A percentile compares a stretch with the other conserved stretches of the same genome.
Evolutionary conservation across 257 asterid species (phyloP).

Genomic region (Solanum pinnatisectum): DNA sequence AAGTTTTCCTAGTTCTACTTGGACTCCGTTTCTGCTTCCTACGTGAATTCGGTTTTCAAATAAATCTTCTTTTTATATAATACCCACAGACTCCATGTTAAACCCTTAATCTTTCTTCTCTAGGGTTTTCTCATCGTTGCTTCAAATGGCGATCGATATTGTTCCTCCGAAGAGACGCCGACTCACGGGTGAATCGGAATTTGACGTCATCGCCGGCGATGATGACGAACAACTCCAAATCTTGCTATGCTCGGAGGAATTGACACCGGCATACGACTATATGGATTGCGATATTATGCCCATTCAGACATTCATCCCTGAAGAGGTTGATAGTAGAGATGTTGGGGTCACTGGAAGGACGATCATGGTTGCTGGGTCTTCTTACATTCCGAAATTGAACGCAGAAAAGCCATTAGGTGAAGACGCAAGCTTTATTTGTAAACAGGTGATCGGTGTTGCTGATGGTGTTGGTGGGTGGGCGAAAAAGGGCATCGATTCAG

Average conservation of each 20-base stretch:
- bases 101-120: not conserved
- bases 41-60: not conserved
- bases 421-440: conserved; percentile 21
- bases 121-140: not conserved
- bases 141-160: not conserved
- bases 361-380: conserved; percentile 9
- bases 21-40: not conserved
- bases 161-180: not conserved
- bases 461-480: conserved; percentile 37
- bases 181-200: not conserved
- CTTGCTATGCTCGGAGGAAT: not conserved
- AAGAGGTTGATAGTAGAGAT: not conserved
- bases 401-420: conserved; percentile 10
- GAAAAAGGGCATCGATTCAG: conserved; percentile 20
- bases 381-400: conserved; percentile 17
- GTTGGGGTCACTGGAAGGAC: not conserved
- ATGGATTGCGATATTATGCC: not conserved
- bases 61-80: not conserved
- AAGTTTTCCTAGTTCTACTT: not conserved
- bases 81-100: not conserved
- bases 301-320: not conserved
- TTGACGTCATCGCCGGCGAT: not conserved
- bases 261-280: not conserved
- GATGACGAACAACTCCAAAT: not conserved
- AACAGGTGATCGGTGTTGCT: conserved; percentile 28